Base-by-base conservation (phyloP, 371 early-diverging fungal genomes). In the Lichtheimia ramosa region DNA sequence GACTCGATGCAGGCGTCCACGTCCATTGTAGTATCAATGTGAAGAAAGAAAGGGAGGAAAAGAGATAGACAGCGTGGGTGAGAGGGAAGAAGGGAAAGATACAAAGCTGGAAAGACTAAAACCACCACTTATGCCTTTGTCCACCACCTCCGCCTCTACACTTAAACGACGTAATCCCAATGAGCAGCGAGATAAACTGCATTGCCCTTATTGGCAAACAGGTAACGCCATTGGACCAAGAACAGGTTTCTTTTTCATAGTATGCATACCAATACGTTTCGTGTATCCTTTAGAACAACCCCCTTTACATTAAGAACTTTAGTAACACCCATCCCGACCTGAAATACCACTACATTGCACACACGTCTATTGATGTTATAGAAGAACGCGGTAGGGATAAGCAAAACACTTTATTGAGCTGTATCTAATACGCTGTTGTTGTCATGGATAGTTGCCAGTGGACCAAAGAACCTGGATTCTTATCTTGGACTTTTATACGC, bases 301-400 rank as follows among this genome's bases (percentile, higher is more conserved):
- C 96, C 3, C 65, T 95, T 21, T 92, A 83, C 73, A 82, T 93
- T 57, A 86, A 87, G 61, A 89, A 85, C 71, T 92, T 90, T 67
- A 88, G 83, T 54, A 66, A 78, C 13, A 73, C 81, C 43, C 89
- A 92, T 66, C 85, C 89, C 14, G 92, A 92, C 68, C 82, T 93
- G 42, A 92, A 92, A 68, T 93, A 88, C 71, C 92, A 93, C 71
- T 94, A 92, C 68, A 76, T 94, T 71, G 92, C 91, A 27, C 93
- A 94, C 60, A 94, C 93, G 0, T 88, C 93, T 0, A 88, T 89
- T 62, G 94, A 95, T 69, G 85, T 92, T 5, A 89, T 93, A 64
- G 96, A 94, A 64, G 94, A 93, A 72, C 81, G 91, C 67, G 87
- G 91, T 89, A 62, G 10, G n/a, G 63, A 13, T 21, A 49, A 20